Evolutionary conservation across 352 stramenopile species (phyloP).

Genomic region (Globisporangium iwayamae): DNA sequence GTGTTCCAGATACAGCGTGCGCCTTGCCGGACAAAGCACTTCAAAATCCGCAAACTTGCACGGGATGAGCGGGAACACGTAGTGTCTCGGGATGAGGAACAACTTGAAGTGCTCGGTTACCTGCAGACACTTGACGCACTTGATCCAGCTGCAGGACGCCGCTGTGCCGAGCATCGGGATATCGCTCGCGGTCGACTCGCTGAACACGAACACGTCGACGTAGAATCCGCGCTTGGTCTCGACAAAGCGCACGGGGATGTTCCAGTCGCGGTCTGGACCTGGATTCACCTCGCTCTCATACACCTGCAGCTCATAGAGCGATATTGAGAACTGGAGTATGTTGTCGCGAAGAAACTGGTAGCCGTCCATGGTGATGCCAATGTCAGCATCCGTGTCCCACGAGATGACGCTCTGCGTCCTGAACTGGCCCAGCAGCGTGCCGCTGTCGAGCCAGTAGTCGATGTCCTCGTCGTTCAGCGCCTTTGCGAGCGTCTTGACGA

Average conservation of each 20-base stretch:
- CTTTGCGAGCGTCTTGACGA: conserved; percentile 37
- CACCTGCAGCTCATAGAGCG: conserved; percentile 45
- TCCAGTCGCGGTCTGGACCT: conserved; percentile 36
- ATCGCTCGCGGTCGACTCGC: conserved; percentile 25
- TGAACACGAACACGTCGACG: conserved; percentile 63
- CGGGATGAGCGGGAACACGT: conserved; percentile 45
- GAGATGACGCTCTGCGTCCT: conserved; percentile 44
- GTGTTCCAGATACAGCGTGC: conserved; percentile 48
- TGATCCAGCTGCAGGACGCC: conserved; percentile 39
- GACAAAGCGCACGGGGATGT: conserved; percentile 54
- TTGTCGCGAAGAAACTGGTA: conserved; percentile 36
- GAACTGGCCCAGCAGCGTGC: conserved; percentile 54
- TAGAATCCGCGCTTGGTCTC: conserved; percentile 62
- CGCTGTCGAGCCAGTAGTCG: conserved; percentile 70
- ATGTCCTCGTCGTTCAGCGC: conserved; percentile 39
- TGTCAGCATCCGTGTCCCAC: conserved; percentile 52
- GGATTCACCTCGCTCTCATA: conserved; percentile 35
- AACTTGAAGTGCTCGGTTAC: conserved; percentile 26
- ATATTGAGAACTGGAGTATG: conserved; percentile 20
- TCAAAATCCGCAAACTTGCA: conserved; percentile 44
- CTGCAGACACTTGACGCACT: conserved; percentile 42
- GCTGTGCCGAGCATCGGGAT: conserved; percentile 34
- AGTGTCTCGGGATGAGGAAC: conserved; percentile 36
- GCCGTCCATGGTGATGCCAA: conserved; percentile 42
- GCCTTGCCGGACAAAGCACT: conserved; percentile 46